Evolutionary conservation across 805 yeast genomes (phyloP).

Genomic region (Sugiyamaella smithiae): DNA sequence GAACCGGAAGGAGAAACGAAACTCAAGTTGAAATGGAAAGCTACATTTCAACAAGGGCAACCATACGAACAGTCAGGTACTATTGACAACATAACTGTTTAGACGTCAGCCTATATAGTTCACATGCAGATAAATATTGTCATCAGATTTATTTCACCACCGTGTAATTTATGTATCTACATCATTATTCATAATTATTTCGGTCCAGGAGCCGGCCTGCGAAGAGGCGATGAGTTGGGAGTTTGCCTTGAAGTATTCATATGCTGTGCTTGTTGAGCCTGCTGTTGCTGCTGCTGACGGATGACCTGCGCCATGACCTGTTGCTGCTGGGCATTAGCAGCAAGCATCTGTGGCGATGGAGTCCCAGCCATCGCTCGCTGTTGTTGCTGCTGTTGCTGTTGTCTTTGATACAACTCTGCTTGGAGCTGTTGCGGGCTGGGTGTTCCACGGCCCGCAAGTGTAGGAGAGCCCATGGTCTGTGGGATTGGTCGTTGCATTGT

Average conservation of each 20-base stretch:
- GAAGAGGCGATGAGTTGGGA: not conserved
- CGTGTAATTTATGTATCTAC: not conserved
- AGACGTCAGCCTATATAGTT: too few relatives aligned
- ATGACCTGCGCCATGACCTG: conserved; percentile 15
- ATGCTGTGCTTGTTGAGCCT: conserved; percentile 22
- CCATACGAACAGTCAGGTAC: conserved; percentile 59
- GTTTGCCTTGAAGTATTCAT: not conserved
- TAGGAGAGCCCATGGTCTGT: conserved; percentile 5
- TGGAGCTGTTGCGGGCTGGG: conserved; percentile 14
- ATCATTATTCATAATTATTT: conserved; percentile 2
- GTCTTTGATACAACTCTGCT: conserved; percentile 10
- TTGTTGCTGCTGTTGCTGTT: conserved; percentile 11
- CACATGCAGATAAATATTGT: too few relatives aligned
- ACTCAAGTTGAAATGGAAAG: conserved; percentile 75
- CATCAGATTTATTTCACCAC: too few relatives aligned
- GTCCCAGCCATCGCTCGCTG: conserved; percentile 2
- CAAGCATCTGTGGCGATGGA: conserved; percentile 9
- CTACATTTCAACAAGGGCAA: conserved; percentile 51
- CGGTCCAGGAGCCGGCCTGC: not conserved
- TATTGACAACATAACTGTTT: conserved; percentile 28
- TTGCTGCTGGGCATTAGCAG: conserved; percentile 14
- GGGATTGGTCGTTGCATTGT: conserved; percentile 6
- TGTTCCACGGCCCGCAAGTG: conserved; percentile 5
- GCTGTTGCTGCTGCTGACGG: conserved; percentile 20
- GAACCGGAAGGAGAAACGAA: conserved; percentile 28